A percentile compares a stretch with the other conserved stretches of the same genome.
phyloP scores from a whole-genome alignment of 805 yeast genomes.

The Kregervanrija fluxuum region DNA sequence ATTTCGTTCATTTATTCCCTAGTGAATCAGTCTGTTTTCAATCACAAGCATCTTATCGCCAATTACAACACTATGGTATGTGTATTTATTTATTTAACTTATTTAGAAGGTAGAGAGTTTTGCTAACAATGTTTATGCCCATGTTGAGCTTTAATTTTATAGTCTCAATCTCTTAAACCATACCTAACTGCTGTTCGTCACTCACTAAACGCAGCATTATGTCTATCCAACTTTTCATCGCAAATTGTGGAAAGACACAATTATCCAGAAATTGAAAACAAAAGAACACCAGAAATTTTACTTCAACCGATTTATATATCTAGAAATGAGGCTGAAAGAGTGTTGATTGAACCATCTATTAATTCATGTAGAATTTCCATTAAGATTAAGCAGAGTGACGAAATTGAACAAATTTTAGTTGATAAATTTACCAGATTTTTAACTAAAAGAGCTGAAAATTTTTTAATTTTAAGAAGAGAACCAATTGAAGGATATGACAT shows the following conservation, averaged over 20 bases:
- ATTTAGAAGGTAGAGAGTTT: too few species aligned
- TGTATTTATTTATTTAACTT: background rate
- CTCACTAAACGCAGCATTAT: slow-evolving; percentile 87
- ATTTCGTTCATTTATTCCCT: background rate
- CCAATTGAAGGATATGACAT: slow-evolving; percentile 91
- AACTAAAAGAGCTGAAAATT: slow-evolving; percentile 92
- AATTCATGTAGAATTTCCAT: slow-evolving; percentile 88
- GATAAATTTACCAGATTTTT: slow-evolving; percentile 91
- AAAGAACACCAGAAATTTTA: slow-evolving; percentile 73
- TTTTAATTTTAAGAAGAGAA: slow-evolving; percentile 82
- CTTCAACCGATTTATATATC: slow-evolving; percentile 86
- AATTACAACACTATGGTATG: too few species aligned
- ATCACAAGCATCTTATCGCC: too few species aligned
- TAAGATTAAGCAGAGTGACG: slow-evolving; percentile 95
- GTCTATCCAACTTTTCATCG: slow-evolving; percentile 89
- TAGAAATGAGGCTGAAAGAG: slow-evolving; percentile 88
- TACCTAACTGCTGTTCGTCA: slow-evolving; percentile 89
- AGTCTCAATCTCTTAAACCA: slow-evolving; percentile 97
- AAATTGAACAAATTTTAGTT: slow-evolving; percentile 88
- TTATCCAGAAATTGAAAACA: slow-evolving; percentile 90
- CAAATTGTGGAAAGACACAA: slow-evolving; percentile 96
- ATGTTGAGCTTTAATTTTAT: background rate
- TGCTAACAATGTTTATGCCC: background rate
- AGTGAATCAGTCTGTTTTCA: too few species aligned
- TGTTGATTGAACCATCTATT: slow-evolving; percentile 87